Conservation (phyloP, 441 rosid species). For the Erodium texanum region DNA sequence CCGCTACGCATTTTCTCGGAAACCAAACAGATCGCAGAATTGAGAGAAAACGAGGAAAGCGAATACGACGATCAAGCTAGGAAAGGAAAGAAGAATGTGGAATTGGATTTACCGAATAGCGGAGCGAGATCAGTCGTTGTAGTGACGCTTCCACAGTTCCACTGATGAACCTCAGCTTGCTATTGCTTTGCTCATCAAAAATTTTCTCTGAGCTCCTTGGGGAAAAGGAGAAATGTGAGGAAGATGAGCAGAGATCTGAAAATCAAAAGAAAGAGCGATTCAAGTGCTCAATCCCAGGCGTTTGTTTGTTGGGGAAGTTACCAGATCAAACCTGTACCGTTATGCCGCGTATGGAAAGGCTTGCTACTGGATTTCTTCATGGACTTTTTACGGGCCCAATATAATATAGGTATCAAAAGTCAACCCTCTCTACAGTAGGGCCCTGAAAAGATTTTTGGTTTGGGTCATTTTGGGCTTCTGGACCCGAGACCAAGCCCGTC, state of each 20-base stretch:
- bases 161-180: neutral
- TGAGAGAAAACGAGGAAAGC: neutral
- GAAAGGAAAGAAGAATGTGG: neutral
- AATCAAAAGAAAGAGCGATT: neutral
- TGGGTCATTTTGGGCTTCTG: no score
- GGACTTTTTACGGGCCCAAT: neutral
- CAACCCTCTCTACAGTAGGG: no score
- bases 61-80: neutral
- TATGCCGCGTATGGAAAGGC: neutral
- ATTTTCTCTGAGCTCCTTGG: neutral
- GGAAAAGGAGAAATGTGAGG: neutral
- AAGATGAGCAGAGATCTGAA: neutral
- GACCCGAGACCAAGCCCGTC: no score
- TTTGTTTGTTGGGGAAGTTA: conserved; percentile 3
- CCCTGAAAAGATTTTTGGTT: no score
- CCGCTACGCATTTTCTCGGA: neutral
- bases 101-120: neutral
- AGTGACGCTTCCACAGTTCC: neutral
- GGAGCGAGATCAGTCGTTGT: neutral
- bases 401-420: no score
- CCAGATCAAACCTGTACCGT: neutral
- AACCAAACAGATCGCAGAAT: neutral
- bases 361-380: neutral
- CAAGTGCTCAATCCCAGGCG: neutral
- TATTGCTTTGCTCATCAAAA: neutral